Conservation (phyloP, 495 filamentous ascomycete species). For the Parathielavia appendiculata region DNA sequence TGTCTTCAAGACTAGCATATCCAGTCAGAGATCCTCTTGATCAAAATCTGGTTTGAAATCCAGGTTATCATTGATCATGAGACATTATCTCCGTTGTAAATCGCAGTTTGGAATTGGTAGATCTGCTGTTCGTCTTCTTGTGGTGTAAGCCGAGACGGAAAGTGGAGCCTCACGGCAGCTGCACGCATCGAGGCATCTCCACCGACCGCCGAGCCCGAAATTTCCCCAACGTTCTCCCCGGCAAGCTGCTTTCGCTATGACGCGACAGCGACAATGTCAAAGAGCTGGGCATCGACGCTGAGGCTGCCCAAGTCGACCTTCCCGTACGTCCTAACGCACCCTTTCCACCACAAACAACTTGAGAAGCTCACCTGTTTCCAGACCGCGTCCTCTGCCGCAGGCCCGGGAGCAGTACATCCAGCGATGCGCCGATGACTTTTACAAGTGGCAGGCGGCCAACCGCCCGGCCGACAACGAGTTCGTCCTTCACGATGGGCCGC, state of each 20-base stretch:
- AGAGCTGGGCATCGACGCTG: slow-evolving; percentile 46
- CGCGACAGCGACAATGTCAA: slow-evolving; percentile 39
- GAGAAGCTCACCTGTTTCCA: slow-evolving; percentile 27
- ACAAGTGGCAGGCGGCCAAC: slow-evolving; percentile 70
- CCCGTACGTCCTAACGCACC: slow-evolving; percentile 31
- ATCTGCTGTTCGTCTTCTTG: too few relatives aligned
- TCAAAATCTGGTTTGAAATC: too few relatives aligned
- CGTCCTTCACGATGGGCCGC: slow-evolving; percentile 90
- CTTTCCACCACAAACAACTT: background rate
- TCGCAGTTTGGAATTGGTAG: too few relatives aligned
- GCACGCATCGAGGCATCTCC: background rate
- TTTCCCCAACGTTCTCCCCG: slow-evolving; percentile 4
- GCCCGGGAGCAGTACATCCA: slow-evolving; percentile 57
- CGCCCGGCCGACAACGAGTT: slow-evolving; percentile 59
- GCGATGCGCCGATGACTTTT: slow-evolving; percentile 80
- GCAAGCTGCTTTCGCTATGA: slow-evolving; percentile 16
- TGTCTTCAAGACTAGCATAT: background rate
- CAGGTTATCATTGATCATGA: too few relatives aligned
- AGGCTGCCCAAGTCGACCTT: slow-evolving; percentile 47
- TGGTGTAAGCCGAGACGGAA: too few relatives aligned
- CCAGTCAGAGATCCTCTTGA: too few relatives aligned
- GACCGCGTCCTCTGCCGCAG: slow-evolving; percentile 45
- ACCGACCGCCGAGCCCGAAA: slow-evolving; percentile 13
- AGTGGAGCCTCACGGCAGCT: background rate
- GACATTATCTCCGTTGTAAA: too few relatives aligned